Conservation (phyloP, 345 rosid genomes). For the Euphorbia lathyris region DNA sequence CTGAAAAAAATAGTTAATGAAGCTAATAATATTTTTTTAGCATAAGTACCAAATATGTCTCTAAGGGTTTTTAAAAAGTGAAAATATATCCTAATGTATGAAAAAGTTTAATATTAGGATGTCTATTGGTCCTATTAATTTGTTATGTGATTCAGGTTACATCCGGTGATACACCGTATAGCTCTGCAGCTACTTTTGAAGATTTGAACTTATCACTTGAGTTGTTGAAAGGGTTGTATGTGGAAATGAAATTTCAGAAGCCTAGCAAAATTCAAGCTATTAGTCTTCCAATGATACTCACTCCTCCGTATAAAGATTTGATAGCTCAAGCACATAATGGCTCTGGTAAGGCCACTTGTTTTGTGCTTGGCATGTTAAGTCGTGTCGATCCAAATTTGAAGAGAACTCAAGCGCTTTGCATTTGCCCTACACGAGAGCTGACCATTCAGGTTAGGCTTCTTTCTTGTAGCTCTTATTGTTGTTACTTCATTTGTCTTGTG, state of each 20-base stretch:
- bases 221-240: constrained; percentile 81
- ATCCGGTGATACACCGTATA: constrained; percentile 76
- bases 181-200: constrained; percentile 74
- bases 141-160: constrained; percentile 49
- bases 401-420: constrained; percentile 87
- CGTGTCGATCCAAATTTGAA: constrained; percentile 58
- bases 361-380: constrained; percentile 90
- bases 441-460: constrained; percentile 66
- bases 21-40: no score
- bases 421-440: constrained; percentile 93
- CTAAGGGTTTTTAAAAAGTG: no score
- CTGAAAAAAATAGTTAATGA: no score
- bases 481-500: neutral
- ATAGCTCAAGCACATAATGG: constrained; percentile 97
- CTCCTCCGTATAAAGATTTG: constrained; percentile 75
- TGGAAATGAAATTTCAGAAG: constrained; percentile 86
- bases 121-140: neutral
- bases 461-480: neutral
- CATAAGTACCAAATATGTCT: no score
- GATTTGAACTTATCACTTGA: constrained; percentile 78
- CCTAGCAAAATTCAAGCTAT: constrained; percentile 96
- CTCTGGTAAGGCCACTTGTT: constrained; percentile 96
- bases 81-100: no score
- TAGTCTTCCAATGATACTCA: constrained; percentile 90
- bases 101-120: neutral